Evolutionary conservation across 257 asterid species (phyloP), one percentile per base, ranked within the genome.

Genomic region (Solanum pennellii): DNA sequence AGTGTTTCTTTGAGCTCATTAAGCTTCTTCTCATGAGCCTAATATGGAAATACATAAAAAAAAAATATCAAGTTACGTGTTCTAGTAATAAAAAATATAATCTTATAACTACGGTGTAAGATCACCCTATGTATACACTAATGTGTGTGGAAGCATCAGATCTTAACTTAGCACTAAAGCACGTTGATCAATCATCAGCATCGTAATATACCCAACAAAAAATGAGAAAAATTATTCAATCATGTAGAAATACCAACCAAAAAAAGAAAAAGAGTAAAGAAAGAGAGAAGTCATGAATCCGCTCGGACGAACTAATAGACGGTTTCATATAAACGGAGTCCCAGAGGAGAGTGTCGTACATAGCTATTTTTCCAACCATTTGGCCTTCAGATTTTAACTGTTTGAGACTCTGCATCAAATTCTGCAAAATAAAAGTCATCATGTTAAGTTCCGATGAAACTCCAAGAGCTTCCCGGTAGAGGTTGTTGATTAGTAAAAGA

Each of bases 11-110:
- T 90, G 87, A 95, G 93, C 86, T 88, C 90, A 41, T 93, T 94
- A 42, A 95, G 88, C 73, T 90, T 91, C 80, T 87, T 94, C 89
- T 92, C 94, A 82, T 92, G 94, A 21, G 86, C 92, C 97, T 95
- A 88, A 86, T 71, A 79, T 27, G 68, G 69, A 74, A 76, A 82
- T 13, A 29, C 21, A 33, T 7, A 23, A 6, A 29, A 62, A 31
- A 23, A 6, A 29, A 62, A 25, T 29, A 23, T 47, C n/a, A 41
- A 25, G 39, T 77, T 79, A 37, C 0, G 31, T 29, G 12, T n/a
- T 87, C 20, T 31, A 44, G 62, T 60, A 47, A 39, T 33, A 31
- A 16, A 10, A 44, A 31, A 27, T 23, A 29, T 65, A 29, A 20
- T 2, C 25, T 56, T 18, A 18, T 47, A 0, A 47, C 52, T 52